Evolutionary conservation across 1,139 yeast genomes (phyloP).

Genomic region (Ogataea hybrid): DNA sequence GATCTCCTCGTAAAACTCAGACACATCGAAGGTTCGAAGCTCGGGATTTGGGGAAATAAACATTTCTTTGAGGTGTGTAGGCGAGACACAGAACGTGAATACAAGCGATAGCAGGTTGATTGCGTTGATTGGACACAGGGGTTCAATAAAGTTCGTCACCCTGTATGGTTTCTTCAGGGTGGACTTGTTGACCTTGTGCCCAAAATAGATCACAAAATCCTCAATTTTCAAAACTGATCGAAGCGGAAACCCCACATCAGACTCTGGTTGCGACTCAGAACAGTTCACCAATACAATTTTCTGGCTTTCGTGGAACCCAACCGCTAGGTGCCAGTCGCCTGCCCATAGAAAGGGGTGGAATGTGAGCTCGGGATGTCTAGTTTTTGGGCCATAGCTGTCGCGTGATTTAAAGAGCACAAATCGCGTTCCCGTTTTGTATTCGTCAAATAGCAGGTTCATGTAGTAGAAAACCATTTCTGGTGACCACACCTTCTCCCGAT

Average conservation of each 20-base stretch:
- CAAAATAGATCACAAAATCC: slow-evolving; percentile 26
- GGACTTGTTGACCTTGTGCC: slow-evolving; percentile 25
- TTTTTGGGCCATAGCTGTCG: slow-evolving; percentile 32
- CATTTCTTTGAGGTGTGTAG: slow-evolving; percentile 15
- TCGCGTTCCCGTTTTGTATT: no score
- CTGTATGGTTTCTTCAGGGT: slow-evolving; percentile 26
- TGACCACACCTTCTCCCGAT: no score
- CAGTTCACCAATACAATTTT: slow-evolving; percentile 31
- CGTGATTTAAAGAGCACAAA: no score
- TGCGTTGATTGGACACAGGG: slow-evolving; percentile 26
- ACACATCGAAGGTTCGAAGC: slow-evolving; percentile 27
- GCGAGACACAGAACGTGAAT: slow-evolving; percentile 29
- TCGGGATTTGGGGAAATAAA: slow-evolving; percentile 25
- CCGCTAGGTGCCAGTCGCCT: slow-evolving; percentile 33
- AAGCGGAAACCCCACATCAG: slow-evolving; percentile 18
- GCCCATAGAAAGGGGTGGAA: slow-evolving; percentile 32
- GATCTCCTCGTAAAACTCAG: slow-evolving; percentile 26
- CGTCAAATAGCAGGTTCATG: no score
- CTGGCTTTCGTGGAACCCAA: slow-evolving; percentile 27
- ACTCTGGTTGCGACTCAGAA: slow-evolving; percentile 12
- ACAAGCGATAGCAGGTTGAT: slow-evolving; percentile 30
- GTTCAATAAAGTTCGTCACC: slow-evolving; percentile 25
- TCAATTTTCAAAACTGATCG: slow-evolving; percentile 23
- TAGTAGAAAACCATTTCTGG: no score
- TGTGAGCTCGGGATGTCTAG: slow-evolving; percentile 18